Evolutionary conservation across 2,329 filamentous ascomycete genomes (phyloP), one percentile per base, ranked within the genome.

Genomic region (Akanthomyces dipterigenus): DNA sequence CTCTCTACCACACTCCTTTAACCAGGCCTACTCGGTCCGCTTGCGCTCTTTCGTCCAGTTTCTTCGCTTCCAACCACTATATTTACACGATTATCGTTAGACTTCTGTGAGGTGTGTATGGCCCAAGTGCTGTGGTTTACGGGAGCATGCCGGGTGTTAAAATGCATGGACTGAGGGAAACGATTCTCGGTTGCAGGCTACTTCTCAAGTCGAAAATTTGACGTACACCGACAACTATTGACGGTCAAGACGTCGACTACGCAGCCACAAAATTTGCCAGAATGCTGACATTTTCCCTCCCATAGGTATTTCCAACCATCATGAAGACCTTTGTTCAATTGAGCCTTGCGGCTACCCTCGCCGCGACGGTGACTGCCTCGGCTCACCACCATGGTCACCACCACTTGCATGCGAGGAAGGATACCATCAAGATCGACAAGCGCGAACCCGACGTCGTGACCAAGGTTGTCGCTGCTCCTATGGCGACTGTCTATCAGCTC

Each of bases 401-500:
- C 63, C 85, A 84, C 65, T 74, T 80, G 68, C 85, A 86, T 71
- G 80, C 78, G 67, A 81, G 77, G 65, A 84, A 82, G 75, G 58
- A 50, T 22, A 28, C 58, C 20, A 42, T 14, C 38, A 58, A 58
- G 16, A 79, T 82, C 63, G 77, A 82, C 70, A 80, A 78, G 75
- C 80, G 78, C 62, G 73, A 69, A 31, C 73, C 76, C 18, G 70
- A 66, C 40, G 76, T 78, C 54, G 77, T 82, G 61, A 77, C 76
- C 62, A 82, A 84, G 59, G 80, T 82, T 60, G 81, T 87, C 55
- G 77, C 82, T 45, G 84, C 81, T 46, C 81, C 87, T 36, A 87
- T 85, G 56, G 82, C 87, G 67, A 84, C 87, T 61, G 82, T 88
- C 61, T 97, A 93, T 76, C 81, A 88, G 71, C 78, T 93, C 59